Base-by-base conservation (phyloP, 2,329 filamentous ascomycete genomes). In the Bipolaris victoriae region DNA sequence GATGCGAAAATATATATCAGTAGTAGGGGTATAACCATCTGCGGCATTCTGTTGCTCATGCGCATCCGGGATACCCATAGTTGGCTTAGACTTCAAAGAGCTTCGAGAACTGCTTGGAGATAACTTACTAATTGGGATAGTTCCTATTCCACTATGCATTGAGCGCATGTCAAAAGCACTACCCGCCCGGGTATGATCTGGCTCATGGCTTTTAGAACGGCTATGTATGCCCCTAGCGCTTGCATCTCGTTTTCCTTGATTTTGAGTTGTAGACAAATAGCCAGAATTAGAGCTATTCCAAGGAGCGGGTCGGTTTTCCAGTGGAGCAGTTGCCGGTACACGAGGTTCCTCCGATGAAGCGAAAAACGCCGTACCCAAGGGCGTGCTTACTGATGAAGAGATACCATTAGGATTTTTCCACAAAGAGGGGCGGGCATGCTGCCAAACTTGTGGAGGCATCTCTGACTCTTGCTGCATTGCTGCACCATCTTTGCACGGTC, bases 371-470 rank as follows among this genome's bases (percentile, higher is more conserved):
- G 46, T 18, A 7, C 66, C 66, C 18, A 69, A 37, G 2, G 63
- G 64, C 4, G 66, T 69, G 44, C 60, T 67, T 3, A 39, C 15
- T 3, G 16, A 15, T 1, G 63, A 59, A 5, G 49, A 53, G 1
- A 10, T 22, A 1, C 18, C 20, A 3, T 36, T 7, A 13, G 16
- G 22, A 22, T 31, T 11, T 2, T 33, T 26, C 16, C 53, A 65
- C 2, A 63, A 11, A 13, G 60, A 66, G 7, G 65, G 59, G 29
- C 60, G 61, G 22, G 54, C 57, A 3, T 46, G 44, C 4, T 52
- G 40, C 66, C 66, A 69, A 3, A 67, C 57, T 7, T 46, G 5
- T 37, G 51, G 20, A 3, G 63, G 66, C 3, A 69, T 57, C 13
- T 64, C 63, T 10, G 15, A 26, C 9, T 54, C 55, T 1, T 37